These are phyloP conservation scores for Geosiphon pyriformis DNA, from an alignment of 192 early-diverging fungal genomes.

Conservation along the genomic window DNA sequence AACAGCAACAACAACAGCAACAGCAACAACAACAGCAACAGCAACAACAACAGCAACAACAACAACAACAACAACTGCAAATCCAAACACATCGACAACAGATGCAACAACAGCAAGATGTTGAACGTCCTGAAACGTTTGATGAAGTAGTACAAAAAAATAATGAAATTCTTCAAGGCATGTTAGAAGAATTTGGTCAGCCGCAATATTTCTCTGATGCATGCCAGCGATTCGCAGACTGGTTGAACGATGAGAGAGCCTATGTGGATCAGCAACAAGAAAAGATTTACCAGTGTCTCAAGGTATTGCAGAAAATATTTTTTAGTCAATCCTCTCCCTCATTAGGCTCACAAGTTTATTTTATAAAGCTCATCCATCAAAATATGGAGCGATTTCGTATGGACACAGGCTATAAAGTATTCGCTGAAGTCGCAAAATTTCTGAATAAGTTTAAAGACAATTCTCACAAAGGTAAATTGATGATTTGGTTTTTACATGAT, in stretches of 20 bases:
- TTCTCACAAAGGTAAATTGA: not conserved
- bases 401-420: not conserved
- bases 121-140: not conserved
- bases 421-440: not conserved
- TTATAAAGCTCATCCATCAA: no score
- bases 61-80: not conserved
- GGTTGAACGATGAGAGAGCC: not conserved
- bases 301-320: no score
- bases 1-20: not conserved
- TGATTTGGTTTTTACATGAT: no score
- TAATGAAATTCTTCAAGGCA: not conserved
- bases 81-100: not conserved
- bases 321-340: no score
- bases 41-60: not conserved
- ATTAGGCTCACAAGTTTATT: no score
- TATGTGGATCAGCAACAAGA: not conserved
- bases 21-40: not conserved
- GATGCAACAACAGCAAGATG: not conserved
- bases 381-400: no score
- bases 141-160: not conserved
- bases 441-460: not conserved
- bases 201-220: not conserved
- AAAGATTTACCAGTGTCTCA: not conserved
- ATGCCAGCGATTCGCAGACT: not conserved
- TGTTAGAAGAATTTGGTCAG: not conserved